A percentile compares a stretch with the other conserved stretches of the same genome.
These are phyloP conservation scores for Rhodotorula sp. DNA, from an alignment of 1,284 basidiomycete genomes.

Conservation along the genomic window DNA sequence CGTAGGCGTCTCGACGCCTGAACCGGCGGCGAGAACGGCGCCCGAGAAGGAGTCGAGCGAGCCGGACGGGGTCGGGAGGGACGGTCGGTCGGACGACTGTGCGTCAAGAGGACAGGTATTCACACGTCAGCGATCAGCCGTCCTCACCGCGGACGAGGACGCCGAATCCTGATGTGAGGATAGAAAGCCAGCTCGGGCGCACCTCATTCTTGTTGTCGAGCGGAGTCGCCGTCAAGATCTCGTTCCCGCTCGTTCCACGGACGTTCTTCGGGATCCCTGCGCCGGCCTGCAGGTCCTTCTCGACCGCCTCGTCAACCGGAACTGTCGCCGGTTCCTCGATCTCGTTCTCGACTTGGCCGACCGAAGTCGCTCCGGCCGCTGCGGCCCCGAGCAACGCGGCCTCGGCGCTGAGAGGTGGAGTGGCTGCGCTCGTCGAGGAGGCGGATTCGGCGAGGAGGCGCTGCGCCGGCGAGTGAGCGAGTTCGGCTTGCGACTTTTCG, in stretches of 20 bases:
- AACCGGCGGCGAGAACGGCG: constrained; percentile 23
- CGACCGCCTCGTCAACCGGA: neutral
- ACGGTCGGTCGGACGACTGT: neutral
- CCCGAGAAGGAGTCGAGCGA: constrained; percentile 20
- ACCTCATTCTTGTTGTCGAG: neutral
- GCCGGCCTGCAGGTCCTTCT: neutral
- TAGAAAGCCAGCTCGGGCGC: neutral
- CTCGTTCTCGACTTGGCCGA: constrained; percentile 9
- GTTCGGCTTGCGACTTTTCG: constrained; percentile 25
- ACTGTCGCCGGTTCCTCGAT: constrained; percentile 21
- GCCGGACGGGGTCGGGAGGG: constrained; percentile 1
- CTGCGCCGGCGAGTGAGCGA: constrained; percentile 25
- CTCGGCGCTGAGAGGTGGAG: neutral
- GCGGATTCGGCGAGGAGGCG: constrained; percentile 2
- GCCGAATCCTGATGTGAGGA: no score
- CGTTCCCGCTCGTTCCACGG: neutral
- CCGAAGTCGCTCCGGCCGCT: neutral
- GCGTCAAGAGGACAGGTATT: neutral
- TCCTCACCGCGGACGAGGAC: no score
- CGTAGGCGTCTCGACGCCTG: constrained; percentile 18
- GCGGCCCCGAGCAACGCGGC: constrained; percentile 7
- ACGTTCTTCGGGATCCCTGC: neutral
- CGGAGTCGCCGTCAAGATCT: neutral
- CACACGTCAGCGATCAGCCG: neutral
- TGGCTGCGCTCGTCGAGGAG: neutral